Conservation (phyloP, 305 asterid species). For the Galium porrigens region DNA sequence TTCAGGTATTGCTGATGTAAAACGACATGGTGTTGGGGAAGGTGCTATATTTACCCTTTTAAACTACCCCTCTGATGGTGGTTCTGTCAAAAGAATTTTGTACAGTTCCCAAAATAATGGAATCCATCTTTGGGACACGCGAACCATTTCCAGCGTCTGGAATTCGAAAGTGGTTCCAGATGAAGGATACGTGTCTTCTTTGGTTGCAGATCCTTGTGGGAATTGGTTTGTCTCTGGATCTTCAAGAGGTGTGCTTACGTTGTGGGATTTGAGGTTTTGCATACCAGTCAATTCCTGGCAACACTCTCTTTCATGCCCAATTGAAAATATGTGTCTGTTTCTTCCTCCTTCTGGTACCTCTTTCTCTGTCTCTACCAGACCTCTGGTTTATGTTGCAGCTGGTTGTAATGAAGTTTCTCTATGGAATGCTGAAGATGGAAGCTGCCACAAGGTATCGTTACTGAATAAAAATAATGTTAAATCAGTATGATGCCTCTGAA, state of each 20-base stretch:
- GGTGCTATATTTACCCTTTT: conserved; percentile 76
- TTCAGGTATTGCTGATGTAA: conserved; percentile 81
- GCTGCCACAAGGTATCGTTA: conserved; percentile 90
- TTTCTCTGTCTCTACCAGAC: conserved; percentile 71
- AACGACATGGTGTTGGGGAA: conserved; percentile 50
- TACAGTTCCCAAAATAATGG: conserved; percentile 86
- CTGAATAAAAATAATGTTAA: conserved; percentile 4
- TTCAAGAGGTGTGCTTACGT: conserved; percentile 86
- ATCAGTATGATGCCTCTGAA: conserved; percentile 4
- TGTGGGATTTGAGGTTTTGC: conserved; percentile 97
- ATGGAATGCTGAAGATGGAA: conserved; percentile 95
- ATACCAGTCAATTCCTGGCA: conserved; percentile 95
- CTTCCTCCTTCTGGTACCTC: conserved; percentile 78
- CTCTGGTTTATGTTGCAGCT: conserved; percentile 91
- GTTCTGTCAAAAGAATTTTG: conserved; percentile 52
- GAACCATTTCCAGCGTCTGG: conserved; percentile 66
- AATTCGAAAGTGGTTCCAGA: conserved; percentile 63
- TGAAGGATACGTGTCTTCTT: conserved; percentile 75
- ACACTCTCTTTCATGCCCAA: conserved; percentile 65
- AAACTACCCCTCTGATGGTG: conserved; percentile 68
- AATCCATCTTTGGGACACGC: conserved; percentile 80
- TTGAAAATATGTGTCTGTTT: conserved; percentile 84
- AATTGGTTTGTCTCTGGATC: conserved; percentile 98
- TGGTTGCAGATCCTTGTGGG: conserved; percentile 89
- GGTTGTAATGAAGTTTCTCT: conserved; percentile 95